These are phyloP conservation scores for Chenopodium berlandieri DNA, from an alignment of 148 eudicot species.

Conservation along the genomic window DNA sequence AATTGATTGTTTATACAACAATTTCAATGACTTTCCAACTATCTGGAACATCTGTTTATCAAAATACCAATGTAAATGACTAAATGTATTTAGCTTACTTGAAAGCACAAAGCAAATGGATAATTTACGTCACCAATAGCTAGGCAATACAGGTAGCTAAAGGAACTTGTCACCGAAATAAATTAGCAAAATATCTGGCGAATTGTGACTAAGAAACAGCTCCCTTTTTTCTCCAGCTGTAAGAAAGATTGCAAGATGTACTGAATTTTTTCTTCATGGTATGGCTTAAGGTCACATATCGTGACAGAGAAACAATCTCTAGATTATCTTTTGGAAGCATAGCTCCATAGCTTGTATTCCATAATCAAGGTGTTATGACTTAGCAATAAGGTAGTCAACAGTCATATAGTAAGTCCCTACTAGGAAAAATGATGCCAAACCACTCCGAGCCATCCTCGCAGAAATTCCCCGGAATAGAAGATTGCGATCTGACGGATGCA, in stretches of 20 bases:
- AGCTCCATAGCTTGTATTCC: background rate
- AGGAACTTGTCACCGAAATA: background rate
- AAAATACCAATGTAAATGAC: background rate
- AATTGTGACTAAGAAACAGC: background rate
- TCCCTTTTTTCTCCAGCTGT: background rate
- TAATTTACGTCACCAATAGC: constrained; percentile 9
- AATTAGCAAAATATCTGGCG: background rate
- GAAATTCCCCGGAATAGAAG: constrained; percentile 64
- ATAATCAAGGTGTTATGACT: constrained; percentile 9
- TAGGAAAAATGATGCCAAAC: constrained; percentile 66
- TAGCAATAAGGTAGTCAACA: constrained; percentile 47
- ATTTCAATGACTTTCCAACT: background rate
- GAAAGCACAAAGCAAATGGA: constrained; percentile 10
- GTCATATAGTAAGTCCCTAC: constrained; percentile 68
- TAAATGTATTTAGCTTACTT: constrained; percentile 9
- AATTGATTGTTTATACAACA: background rate
- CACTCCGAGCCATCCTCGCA: constrained; percentile 82
- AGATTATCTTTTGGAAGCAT: background rate
- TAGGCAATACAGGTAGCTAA: background rate
- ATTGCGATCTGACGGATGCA: constrained; percentile 86
- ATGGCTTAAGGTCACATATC: background rate
- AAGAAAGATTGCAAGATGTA: background rate
- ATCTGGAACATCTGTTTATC: background rate
- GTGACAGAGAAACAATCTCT: background rate
- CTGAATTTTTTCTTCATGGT: background rate